Conservation (phyloP, 2,329 filamentous ascomycete genomes). For the Colletotrichum karsti region DNA sequence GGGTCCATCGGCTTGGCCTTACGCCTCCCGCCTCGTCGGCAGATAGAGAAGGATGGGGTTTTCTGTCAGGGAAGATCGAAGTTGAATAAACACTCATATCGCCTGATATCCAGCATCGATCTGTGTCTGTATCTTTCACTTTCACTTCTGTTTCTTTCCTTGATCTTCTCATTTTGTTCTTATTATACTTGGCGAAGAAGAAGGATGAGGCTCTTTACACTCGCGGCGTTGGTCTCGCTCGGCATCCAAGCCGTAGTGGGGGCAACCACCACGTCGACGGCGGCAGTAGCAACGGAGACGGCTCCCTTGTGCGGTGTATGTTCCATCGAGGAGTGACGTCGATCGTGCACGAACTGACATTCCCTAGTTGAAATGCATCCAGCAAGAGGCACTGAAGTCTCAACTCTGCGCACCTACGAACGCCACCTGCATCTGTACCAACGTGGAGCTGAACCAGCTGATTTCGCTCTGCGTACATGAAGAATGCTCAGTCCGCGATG, state of each 20-base stretch:
- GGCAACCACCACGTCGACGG: slow-evolving; percentile 1
- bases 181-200: neutral
- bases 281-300: neutral
- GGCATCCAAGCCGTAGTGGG: slow-evolving; percentile 12
- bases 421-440: slow-evolving; percentile 33
- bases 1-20: neutral
- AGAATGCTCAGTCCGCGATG: slow-evolving; percentile 31
- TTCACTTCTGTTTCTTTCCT: neutral
- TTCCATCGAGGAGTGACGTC: neutral
- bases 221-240: slow-evolving; percentile 6
- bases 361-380: slow-evolving; percentile 31
- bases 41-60: neutral
- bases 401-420: slow-evolving; percentile 29
- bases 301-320: slow-evolving; percentile 32
- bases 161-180: neutral
- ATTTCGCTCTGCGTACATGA: slow-evolving; percentile 30
- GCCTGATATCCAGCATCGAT: neutral
- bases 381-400: slow-evolving; percentile 12
- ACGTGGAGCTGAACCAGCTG: slow-evolving; percentile 31
- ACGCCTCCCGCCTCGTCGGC: neutral
- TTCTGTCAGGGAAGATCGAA: neutral
- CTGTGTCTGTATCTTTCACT: neutral
- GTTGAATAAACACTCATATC: slow-evolving; percentile 2
- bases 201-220: slow-evolving; percentile 19
- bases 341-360: slow-evolving; percentile 6